phyloP scores from a whole-genome alignment of 139 green algal genomes.

The Chlamydomonas urium region DNA sequence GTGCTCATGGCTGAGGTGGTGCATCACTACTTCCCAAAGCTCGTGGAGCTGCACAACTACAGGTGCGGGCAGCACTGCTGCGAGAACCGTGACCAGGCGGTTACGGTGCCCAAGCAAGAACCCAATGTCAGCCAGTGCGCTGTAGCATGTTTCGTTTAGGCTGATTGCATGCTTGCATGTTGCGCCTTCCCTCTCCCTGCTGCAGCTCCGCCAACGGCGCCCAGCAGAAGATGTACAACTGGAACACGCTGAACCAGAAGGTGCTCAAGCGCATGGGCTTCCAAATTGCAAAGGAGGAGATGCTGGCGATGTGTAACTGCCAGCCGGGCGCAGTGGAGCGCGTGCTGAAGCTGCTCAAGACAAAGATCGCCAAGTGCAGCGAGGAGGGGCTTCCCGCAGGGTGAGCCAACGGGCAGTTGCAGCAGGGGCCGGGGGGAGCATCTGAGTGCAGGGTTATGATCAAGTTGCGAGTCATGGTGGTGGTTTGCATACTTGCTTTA shows the following conservation, averaged over 20 bases:
- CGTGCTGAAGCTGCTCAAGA: conserved; percentile 74
- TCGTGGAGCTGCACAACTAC: conserved; percentile 97
- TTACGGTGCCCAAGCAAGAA: too few relatives aligned
- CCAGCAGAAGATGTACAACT: conserved; percentile 94
- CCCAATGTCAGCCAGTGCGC: too few relatives aligned
- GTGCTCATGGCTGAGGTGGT: conserved; percentile 88
- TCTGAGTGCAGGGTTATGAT: too few relatives aligned
- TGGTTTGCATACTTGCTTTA: too few relatives aligned
- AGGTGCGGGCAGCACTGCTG: too few relatives aligned
- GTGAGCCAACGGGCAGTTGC: too few relatives aligned
- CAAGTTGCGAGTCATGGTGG: too few relatives aligned
- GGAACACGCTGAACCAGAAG: conserved; percentile 86
- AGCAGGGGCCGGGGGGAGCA: too few relatives aligned
- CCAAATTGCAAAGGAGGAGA: conserved; percentile 49
- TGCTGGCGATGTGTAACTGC: conserved; percentile 57
- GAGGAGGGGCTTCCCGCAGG: conserved; percentile 26
- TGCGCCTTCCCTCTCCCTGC: background rate
- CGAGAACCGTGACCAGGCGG: too few relatives aligned
- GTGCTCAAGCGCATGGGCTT: conserved; percentile 81
- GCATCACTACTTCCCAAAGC: conserved; percentile 73
- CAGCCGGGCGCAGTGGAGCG: conserved; percentile 62
- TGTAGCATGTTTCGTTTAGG: too few relatives aligned
- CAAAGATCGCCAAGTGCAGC: conserved; percentile 54
- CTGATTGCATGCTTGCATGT: too few relatives aligned
- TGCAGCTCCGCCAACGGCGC: conserved; percentile 71